These are phyloP conservation scores for Phaeotremella skinneri DNA, from an alignment of 768 basidiomycete genomes.

Conservation along the genomic window DNA sequence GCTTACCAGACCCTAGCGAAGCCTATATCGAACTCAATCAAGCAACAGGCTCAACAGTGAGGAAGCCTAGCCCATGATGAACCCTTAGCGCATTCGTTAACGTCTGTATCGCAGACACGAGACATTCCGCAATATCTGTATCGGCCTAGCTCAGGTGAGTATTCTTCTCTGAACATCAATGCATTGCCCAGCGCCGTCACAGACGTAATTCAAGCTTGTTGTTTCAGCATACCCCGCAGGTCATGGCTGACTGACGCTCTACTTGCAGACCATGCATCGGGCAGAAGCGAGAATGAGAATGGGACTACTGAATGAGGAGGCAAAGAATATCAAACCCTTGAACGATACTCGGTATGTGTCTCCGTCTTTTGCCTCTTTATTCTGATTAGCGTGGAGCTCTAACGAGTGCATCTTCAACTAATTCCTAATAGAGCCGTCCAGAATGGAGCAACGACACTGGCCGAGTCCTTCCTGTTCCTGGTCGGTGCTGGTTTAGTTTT, in stretches of 20 bases:
- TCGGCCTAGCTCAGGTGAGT: constrained; percentile 49
- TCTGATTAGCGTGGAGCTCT: background rate
- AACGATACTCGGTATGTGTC: constrained; percentile 48
- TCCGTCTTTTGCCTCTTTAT: background rate
- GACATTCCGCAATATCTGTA: constrained; percentile 47
- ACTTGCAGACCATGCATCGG: constrained; percentile 43
- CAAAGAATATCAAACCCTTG: constrained; percentile 48
- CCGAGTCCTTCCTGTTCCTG: constrained; percentile 49
- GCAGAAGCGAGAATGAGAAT: constrained; percentile 48
- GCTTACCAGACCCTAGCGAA: constrained; percentile 45
- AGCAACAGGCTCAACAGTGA: constrained; percentile 48
- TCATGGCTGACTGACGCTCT: constrained; percentile 10
- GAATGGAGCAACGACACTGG: constrained; percentile 49
- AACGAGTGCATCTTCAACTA: background rate
- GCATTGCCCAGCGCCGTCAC: background rate
- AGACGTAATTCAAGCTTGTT: too few species aligned
- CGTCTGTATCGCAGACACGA: constrained; percentile 37
- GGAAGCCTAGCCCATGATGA: constrained; percentile 2
- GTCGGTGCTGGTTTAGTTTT: constrained; percentile 47
- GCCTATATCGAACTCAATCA: constrained; percentile 50
- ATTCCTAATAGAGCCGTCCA: constrained; percentile 42
- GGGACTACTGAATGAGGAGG: constrained; percentile 45
- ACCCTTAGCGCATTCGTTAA: constrained; percentile 2
- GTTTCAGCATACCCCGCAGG: background rate
- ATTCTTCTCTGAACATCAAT: background rate